Evolutionary conservation across 441 rosid species (phyloP).

Genomic region (Erysimum cheiri): DNA sequence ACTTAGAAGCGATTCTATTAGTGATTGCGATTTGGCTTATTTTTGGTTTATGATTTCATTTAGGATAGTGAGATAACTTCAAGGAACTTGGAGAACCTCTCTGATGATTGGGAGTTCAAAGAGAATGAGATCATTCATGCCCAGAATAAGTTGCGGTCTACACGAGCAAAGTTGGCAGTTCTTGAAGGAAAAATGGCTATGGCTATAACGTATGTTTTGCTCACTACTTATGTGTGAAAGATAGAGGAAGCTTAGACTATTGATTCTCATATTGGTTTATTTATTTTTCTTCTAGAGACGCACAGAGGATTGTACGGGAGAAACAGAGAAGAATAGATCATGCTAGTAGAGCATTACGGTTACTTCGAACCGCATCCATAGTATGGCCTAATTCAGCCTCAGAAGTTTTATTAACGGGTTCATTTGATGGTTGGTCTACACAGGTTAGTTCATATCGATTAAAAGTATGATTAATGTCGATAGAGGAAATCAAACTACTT

Average conservation of each 20-base stretch:
- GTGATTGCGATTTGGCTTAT: conserved; percentile 28
- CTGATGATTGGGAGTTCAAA: conserved; percentile 85
- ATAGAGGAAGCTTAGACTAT: conserved; percentile 3
- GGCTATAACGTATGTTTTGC: conserved; percentile 61
- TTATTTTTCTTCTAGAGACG: conserved; percentile 56
- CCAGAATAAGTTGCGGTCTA: conserved; percentile 66
- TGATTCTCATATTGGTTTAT: conserved; percentile 13
- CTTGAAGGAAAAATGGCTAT: conserved; percentile 90
- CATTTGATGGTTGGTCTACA: conserved; percentile 88
- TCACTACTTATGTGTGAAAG: conserved; percentile 8
- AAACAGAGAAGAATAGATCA: conserved; percentile 73
- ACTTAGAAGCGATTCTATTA: conserved; percentile 2
- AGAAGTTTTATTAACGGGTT: conserved; percentile 81
- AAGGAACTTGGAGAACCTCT: conserved; percentile 54
- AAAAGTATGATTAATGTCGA: neutral
- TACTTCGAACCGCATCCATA: conserved; percentile 70
- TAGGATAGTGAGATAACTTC: conserved; percentile 41
- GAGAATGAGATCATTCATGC: conserved; percentile 78
- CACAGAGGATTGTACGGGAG: conserved; percentile 67
- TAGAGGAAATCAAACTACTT: conserved; percentile 14
- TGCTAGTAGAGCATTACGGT: conserved; percentile 64
- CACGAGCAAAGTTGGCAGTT: conserved; percentile 75
- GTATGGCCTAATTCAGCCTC: conserved; percentile 85
- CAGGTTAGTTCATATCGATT: conserved; percentile 55
- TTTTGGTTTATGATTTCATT: conserved; percentile 30